Evolutionary conservation across 139 green algal genomes (phyloP), one percentile per base, ranked within the genome.

Genomic region (Mychonastes homosphaera): DNA sequence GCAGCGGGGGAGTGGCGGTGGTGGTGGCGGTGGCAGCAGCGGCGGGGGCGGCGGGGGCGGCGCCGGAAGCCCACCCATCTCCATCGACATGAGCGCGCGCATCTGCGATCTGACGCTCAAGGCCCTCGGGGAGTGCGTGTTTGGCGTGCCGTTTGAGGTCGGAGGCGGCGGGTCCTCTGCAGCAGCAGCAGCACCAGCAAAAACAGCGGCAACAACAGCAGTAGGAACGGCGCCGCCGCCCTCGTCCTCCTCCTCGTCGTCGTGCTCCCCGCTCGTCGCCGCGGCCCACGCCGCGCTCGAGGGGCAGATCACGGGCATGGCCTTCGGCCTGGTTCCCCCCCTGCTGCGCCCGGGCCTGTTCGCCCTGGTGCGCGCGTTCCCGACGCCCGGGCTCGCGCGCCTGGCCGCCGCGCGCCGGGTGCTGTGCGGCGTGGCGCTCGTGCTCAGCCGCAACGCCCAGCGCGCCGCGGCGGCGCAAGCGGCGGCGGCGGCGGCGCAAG

Each of bases 41-140:
- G 26, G 61, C 41, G 8, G 32, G 9, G 7, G 29, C 13, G 5
- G 61, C 50, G 23, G 16, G 12, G 33, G 47, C n/a, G n/a, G n/a
- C n/a, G n/a, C n/a, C n/a, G n/a, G n/a, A n/a, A n/a, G n/a, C n/a
- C n/a, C n/a, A n/a, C n/a, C n/a, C n/a, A n/a, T n/a, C n/a, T n/a
- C 46, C 33, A 40, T 67, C 29, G 61, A 67, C 16, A 52, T 67
- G 61, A 30, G 41, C 34, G 61, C 61, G 26, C 50, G 40, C 6
- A 30, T 67, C 30, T 47, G 51, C 51, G 61, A 67, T 27, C 36
- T 67, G 16, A 41, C 61, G 26, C 41, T 67, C 40, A 67, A 61
- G 40, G 61, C 50, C 1, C 30, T 67, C 33, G 61, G 61, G 2
- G 61, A 67, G 40, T 50, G 50, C 39, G 61, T 51, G 4, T 67